Base-by-base conservation (phyloP, 1,284 basidiomycete species). In the Trichosporon sp. region DNA sequence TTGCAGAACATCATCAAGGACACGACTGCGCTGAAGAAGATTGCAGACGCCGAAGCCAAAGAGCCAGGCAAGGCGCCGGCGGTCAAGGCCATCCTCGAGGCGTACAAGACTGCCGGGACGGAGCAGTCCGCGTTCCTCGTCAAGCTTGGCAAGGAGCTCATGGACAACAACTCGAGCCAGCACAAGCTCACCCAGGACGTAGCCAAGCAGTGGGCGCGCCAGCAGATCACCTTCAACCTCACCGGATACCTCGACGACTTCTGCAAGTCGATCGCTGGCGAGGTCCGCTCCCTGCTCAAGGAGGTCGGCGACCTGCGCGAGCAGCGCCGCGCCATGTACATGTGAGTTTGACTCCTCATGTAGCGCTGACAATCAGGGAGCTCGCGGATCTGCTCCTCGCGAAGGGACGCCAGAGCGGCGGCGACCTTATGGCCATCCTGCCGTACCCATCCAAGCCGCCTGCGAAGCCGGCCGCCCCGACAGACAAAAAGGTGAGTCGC, bases 201-300 rank as follows among this genome's bases (percentile, higher is more conserved):
- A 7, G 73, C 75, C 21, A 79, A 81, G 72, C 68, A 68, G n/a
- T 73, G 75, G 64, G 80, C 81, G 9, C 70, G 81, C 51, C 81
- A 83, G 68, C 81, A 83, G 69, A 80, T 83, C 47, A 81, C 78
- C 2, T 83, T 83, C 78, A 83, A 83, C 66, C 68, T 83, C 47
- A 75, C 79, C 35, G 81, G 81, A 72, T 83, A 83, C 18, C 29
- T 56, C n/a, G 44, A 51, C 56, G 64, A 53, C 29, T 68, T 65
- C 27, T 47, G 32, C 63, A 29, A 35, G 35, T 75, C 75, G 1
- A 75, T 83, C 32, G 79, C 82, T 15, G 74, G 77, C 51, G 82
- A 83, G 68, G 81, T 83, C 13, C 74, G 81, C 42, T 74, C 75
- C 9, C 71, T 83, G 27, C 70, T 83, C 42, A 82, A 81, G 69